These are phyloP conservation scores for Colletotrichum godetiae DNA, from an alignment of 2,329 filamentous ascomycete species.

Conservation along the genomic window DNA sequence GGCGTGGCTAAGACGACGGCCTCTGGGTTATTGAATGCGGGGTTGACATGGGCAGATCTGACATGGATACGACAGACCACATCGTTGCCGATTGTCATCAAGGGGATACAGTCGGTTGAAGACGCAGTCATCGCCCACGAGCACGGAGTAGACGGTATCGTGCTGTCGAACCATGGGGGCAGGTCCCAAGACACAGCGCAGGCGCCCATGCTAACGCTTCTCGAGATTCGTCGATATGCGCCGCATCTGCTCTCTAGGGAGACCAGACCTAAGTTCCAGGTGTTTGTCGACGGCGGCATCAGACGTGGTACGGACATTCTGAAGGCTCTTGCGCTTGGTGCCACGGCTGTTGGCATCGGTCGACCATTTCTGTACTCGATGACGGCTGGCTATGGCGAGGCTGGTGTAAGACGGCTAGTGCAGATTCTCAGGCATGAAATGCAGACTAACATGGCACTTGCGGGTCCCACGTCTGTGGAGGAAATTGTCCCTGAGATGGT, in stretches of 20 bases:
- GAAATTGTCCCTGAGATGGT: constrained; percentile 61
- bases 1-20: constrained; percentile 58
- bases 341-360: constrained; percentile 74
- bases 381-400: constrained; percentile 53
- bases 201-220: constrained; percentile 33
- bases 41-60: constrained; percentile 72
- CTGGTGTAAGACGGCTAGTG: constrained; percentile 62
- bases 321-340: constrained; percentile 75
- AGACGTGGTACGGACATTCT: constrained; percentile 75
- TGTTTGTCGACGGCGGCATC: constrained; percentile 75
- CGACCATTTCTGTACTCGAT: constrained; percentile 72
- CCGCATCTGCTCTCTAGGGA: constrained; percentile 47
- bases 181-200: constrained; percentile 60
- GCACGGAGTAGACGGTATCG: constrained; percentile 72
- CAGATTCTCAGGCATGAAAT: constrained; percentile 59
- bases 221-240: constrained; percentile 62
- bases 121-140: constrained; percentile 72
- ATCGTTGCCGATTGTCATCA: constrained; percentile 69
- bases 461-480: constrained; percentile 76
- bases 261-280: constrained; percentile 44
- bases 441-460: constrained; percentile 60
- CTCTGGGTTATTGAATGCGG: constrained; percentile 68
- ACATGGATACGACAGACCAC: constrained; percentile 66
- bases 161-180: constrained; percentile 78
- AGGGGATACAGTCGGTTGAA: constrained; percentile 74